phyloP scores from a whole-genome alignment of 2,329 filamentous ascomycete genomes.

The Ophiostoma quercus region DNA sequence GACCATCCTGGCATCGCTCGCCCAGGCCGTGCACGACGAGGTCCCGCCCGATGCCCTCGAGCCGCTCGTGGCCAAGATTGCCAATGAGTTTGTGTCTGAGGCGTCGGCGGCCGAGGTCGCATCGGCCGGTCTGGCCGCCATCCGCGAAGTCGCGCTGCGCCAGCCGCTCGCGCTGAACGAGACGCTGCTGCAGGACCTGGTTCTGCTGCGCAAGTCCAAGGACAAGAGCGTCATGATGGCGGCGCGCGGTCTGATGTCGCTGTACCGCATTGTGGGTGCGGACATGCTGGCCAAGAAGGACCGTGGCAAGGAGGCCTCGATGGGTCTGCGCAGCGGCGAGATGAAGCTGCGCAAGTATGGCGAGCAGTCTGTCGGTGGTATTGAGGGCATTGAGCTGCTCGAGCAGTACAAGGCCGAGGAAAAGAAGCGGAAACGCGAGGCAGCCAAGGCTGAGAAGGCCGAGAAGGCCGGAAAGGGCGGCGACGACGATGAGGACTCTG shows the following conservation, averaged over 20 bases:
- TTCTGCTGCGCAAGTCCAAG: conserved; percentile 94
- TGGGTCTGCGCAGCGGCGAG: conserved; percentile 69
- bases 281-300: conserved; percentile 86
- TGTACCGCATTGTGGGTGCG: conserved; percentile 87
- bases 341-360: conserved; percentile 74
- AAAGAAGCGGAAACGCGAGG: conserved; percentile 61
- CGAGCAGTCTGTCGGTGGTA: conserved; percentile 71
- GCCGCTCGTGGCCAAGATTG: conserved; percentile 88
- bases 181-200: conserved; percentile 88
- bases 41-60: conserved; percentile 91
- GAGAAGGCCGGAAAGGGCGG: conserved; percentile 56
- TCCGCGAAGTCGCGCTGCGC: conserved; percentile 85
- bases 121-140: conserved; percentile 82
- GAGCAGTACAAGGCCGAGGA: conserved; percentile 94
- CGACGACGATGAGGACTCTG: conserved; percentile 54
- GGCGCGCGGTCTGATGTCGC: conserved; percentile 79
- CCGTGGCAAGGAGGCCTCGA: conserved; percentile 83
- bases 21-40: conserved; percentile 83
- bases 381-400: conserved; percentile 86
- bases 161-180: conserved; percentile 97
- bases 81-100: conserved; percentile 97
- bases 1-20: conserved; percentile 84
- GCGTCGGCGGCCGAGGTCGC: conserved; percentile 86
- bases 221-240: conserved; percentile 99
- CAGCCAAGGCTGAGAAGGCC: conserved; percentile 46